These are phyloP conservation scores for Tetracentron sinense DNA, from an alignment of 164 flowering plant species.

Conservation along the genomic window DNA sequence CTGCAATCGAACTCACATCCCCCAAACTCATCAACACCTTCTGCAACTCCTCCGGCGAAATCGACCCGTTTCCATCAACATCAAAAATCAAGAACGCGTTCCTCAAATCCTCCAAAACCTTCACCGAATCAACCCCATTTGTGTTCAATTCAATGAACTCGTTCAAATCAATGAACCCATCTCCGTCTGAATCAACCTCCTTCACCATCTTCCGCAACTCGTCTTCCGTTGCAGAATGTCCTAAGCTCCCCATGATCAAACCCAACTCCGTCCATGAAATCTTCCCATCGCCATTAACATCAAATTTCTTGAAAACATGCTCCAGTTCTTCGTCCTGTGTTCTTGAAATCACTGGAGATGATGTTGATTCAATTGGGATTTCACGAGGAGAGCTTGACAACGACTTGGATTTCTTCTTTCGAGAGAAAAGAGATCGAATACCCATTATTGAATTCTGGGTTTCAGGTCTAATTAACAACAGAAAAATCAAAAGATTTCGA, in stretches of 20 bases:
- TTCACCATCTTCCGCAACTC: slow-evolving; percentile 53
- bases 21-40: slow-evolving; percentile 57
- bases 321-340: slow-evolving; percentile 47
- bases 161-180: too few relatives aligned
- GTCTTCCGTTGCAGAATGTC: slow-evolving; percentile 45
- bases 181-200: too few relatives aligned
- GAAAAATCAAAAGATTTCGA: neutral
- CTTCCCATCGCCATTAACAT: slow-evolving; percentile 81
- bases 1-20: slow-evolving; percentile 49
- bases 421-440: slow-evolving; percentile 14
- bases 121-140: too few relatives aligned
- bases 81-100: slow-evolving; percentile 75
- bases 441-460: slow-evolving; percentile 10
- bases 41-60: slow-evolving; percentile 66
- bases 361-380: neutral
- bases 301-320: slow-evolving; percentile 67
- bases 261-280: slow-evolving; percentile 69
- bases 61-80: slow-evolving; percentile 62
- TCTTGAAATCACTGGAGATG: neutral
- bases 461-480: neutral
- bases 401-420: slow-evolving; percentile 7
- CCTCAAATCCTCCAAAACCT: slow-evolving; percentile 39
- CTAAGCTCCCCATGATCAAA: slow-evolving; percentile 53
- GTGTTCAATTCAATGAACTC: slow-evolving; percentile 68
- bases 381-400: neutral